Evolutionary conservation across 2,329 filamentous ascomycete species (phyloP).

Genomic region (Penicillium sp.): DNA sequence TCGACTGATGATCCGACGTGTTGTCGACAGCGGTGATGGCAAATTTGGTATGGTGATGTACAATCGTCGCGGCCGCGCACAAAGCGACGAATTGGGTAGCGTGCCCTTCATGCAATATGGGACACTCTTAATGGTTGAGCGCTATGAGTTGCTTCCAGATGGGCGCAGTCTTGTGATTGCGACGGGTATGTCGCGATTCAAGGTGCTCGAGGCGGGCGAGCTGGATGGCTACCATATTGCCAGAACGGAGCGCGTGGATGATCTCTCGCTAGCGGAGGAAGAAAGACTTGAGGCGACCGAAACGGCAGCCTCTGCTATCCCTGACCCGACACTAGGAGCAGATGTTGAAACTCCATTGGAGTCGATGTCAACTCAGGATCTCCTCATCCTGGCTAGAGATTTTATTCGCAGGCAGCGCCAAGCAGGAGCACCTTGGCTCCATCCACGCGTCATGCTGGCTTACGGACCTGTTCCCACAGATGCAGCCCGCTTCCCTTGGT

Average conservation of each 20-base stretch:
- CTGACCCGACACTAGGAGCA: constrained; percentile 21
- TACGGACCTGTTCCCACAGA: constrained; percentile 78
- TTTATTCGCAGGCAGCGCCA: constrained; percentile 70
- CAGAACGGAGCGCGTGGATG: constrained; percentile 73
- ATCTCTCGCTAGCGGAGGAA: constrained; percentile 78
- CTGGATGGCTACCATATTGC: constrained; percentile 77
- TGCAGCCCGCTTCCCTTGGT: constrained; percentile 78
- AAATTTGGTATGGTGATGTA: constrained; percentile 85
- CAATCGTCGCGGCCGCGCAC: constrained; percentile 53
- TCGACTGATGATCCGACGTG: constrained; percentile 80
- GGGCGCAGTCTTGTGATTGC: constrained; percentile 81
- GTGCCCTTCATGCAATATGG: constrained; percentile 70
- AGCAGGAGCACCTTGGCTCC: constrained; percentile 71
- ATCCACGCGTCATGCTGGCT: constrained; percentile 66
- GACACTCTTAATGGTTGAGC: constrained; percentile 72
- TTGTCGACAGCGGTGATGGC: constrained; percentile 64
- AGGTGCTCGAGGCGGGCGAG: constrained; percentile 59
- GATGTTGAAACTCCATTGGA: constrained; percentile 32
- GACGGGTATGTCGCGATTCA: constrained; percentile 72
- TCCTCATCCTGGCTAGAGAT: constrained; percentile 63
- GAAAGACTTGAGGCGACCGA: constrained; percentile 72
- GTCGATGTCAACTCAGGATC: constrained; percentile 64
- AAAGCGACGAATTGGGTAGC: constrained; percentile 51
- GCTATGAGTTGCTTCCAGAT: constrained; percentile 70
- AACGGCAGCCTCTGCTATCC: constrained; percentile 37